Evolutionary conservation across 176 grass and related monocot species (phyloP), one percentile per base, ranked within the genome.

Genomic region (Oryza longistaminata): DNA sequence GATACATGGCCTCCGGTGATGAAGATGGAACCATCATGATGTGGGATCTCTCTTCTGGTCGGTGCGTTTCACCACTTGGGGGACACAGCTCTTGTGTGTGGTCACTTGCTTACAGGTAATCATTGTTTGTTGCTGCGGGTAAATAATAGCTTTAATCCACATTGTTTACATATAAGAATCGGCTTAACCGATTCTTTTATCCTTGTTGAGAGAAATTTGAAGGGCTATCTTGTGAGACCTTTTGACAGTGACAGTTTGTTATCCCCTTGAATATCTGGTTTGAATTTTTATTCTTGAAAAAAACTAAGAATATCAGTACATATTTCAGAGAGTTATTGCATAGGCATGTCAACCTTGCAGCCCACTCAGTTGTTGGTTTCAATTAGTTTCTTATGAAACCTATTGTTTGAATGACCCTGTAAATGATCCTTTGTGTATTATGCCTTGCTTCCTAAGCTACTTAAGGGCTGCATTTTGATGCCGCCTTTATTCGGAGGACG

Each of bases 21-120:
- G 91, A 98, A 87, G 93, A 98, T 92, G 96, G 96, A 75, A 88
- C 86, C 74, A 95, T 98, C 85, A 95, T 98, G 89, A 83, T 98
- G 62, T 98, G 96, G 96, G 96, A 98, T 90, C 96, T 98, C 37
- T 95, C 91, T 26, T 89, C 76, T 78, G 91, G 91, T 74, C 85
- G 83, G 42, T 98, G 87, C 1, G 79, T 95, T 70, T 98, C 93
- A 76, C 96, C 96, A 79, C 61, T 98, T 24, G 81, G 88, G n/a
- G 96, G 91, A 52, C 96, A 98, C 64, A 92, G 66, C 77, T 98
- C 93, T 33, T 95, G 91, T 86, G 92, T 95, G 22, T 95, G 96
- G 96, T 87, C 93, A 83, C 93, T 98, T 87, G 89, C 88, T 88
- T 98, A 95, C 91, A 98, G 93, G 95, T 98, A 80, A 55, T 78